These are phyloP conservation scores for Kodamaea neixiangensis DNA, from an alignment of 805 yeast genomes.

Conservation along the genomic window DNA sequence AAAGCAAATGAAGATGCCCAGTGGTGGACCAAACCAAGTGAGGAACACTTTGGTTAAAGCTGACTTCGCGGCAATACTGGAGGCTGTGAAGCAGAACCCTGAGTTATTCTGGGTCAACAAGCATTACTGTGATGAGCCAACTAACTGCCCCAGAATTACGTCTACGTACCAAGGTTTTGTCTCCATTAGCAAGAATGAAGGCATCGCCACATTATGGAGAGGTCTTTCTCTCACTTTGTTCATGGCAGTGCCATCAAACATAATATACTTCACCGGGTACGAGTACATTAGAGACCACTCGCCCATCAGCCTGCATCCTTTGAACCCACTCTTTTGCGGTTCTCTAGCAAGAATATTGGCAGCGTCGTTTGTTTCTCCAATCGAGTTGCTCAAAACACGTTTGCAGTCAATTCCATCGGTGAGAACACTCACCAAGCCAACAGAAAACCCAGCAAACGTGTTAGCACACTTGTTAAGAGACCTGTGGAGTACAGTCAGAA, in stretches of 20 bases:
- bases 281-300: constrained; percentile 82
- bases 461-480: constrained; percentile 54
- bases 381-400: constrained; percentile 85
- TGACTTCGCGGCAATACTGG: background rate
- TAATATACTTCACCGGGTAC: constrained; percentile 92
- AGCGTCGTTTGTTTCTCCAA: constrained; percentile 82
- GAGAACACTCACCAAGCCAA: constrained; percentile 6
- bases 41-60: constrained; percentile 11
- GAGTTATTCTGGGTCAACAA: constrained; percentile 38
- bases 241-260: constrained; percentile 92
- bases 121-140: constrained; percentile 37
- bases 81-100: constrained; percentile 14
- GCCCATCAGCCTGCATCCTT: constrained; percentile 41
- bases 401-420: constrained; percentile 80
- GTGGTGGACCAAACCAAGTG: constrained; percentile 20
- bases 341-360: constrained; percentile 79
- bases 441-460: constrained; percentile 25
- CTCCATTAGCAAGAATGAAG: constrained; percentile 71
- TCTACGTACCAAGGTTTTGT: constrained; percentile 77
- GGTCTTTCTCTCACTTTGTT: constrained; percentile 79
- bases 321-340: constrained; percentile 86
- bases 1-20: constrained; percentile 4
- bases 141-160: constrained; percentile 50
- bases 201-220: constrained; percentile 77
- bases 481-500: constrained; percentile 48